phyloP scores from a whole-genome alignment of 2,329 filamentous ascomycete genomes.

The Grosmannia serpens region DNA sequence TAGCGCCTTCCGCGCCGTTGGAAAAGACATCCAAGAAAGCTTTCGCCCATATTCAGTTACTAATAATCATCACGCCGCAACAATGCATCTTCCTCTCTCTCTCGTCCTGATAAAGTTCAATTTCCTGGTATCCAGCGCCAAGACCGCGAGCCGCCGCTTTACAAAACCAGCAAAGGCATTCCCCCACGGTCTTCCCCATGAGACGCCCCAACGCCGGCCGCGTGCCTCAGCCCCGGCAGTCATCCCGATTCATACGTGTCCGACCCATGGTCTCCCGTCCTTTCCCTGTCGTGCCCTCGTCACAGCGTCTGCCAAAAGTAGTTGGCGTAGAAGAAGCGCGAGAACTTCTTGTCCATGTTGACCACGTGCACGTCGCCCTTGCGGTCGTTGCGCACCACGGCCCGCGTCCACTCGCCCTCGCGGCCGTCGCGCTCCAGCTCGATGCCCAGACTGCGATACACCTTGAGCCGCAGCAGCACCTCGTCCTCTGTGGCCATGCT shows the following conservation, averaged over 20 bases:
- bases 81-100: no score
- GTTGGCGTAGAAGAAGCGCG: conserved; percentile 83
- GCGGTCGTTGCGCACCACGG: conserved; percentile 70
- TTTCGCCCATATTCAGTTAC: no score
- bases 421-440: conserved; percentile 60
- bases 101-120: no score
- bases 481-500: conserved; percentile 44
- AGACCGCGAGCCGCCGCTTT: no score
- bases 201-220: no score
- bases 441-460: conserved; percentile 85
- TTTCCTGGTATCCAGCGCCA: no score
- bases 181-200: no score
- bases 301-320: conserved; percentile 83
- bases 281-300: neutral
- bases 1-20: neutral
- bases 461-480: conserved; percentile 65
- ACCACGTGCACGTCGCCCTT: conserved; percentile 92
- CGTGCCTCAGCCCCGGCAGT: neutral
- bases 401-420: conserved; percentile 68
- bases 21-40: no score
- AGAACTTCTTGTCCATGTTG: conserved; percentile 88
- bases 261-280: neutral
- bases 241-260: neutral
- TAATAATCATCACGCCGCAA: neutral
- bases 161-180: no score